These are phyloP conservation scores for Tylopilus balloui DNA, from an alignment of 768 basidiomycete species.

Conservation along the genomic window DNA sequence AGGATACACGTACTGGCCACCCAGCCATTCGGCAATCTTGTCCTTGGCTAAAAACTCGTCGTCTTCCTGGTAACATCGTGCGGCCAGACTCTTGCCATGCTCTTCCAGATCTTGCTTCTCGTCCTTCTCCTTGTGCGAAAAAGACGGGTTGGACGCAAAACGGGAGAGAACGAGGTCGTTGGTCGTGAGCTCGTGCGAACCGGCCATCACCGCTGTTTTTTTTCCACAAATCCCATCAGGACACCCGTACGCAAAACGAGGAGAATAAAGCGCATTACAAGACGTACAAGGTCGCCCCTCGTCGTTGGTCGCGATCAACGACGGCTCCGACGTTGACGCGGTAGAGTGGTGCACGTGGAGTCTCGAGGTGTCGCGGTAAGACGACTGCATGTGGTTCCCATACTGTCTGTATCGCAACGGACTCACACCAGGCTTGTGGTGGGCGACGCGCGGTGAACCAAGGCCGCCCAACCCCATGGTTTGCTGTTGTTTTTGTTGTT, in stretches of 20 bases:
- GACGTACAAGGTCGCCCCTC: slow-evolving; percentile 48
- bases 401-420: slow-evolving; percentile 43
- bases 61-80: slow-evolving; percentile 82
- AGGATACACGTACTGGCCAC: slow-evolving; percentile 70
- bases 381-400: slow-evolving; percentile 33
- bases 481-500: slow-evolving; percentile 16
- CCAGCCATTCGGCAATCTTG: slow-evolving; percentile 96
- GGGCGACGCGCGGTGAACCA: slow-evolving; percentile 32
- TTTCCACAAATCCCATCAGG: slow-evolving; percentile 10
- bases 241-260: slow-evolving; percentile 4
- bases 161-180: slow-evolving; percentile 46
- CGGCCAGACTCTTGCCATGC: slow-evolving; percentile 68
- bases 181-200: slow-evolving; percentile 52
- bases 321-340: slow-evolving; percentile 82
- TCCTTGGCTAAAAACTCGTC: slow-evolving; percentile 73
- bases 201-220: slow-evolving; percentile 22
- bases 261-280: slow-evolving; percentile 8
- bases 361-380: slow-evolving; percentile 38
- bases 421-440: slow-evolving; percentile 37
- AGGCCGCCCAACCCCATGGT: slow-evolving; percentile 12
- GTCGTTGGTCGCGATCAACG: slow-evolving; percentile 53
- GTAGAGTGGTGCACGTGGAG: slow-evolving; percentile 64
- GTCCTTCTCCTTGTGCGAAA: slow-evolving; percentile 48
- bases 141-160: slow-evolving; percentile 38
- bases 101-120: slow-evolving; percentile 55